Evolutionary conservation across 2,329 filamentous ascomycete genomes (phyloP).

Genomic region (Orbilia blumenaviensis): DNA sequence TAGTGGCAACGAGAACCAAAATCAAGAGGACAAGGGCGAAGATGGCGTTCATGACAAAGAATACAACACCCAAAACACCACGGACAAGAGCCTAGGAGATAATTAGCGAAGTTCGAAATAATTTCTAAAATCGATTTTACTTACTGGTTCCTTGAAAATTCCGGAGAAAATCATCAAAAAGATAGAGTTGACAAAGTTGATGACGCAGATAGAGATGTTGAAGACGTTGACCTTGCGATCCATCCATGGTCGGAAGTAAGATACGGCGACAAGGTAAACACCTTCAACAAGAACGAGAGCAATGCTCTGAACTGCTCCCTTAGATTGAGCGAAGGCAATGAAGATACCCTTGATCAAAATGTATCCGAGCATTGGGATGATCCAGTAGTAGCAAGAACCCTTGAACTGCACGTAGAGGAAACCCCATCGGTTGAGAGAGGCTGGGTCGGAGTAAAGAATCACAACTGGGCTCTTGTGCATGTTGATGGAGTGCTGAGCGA

Average conservation of each 20-base stretch:
- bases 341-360: constrained; percentile 89
- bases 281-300: constrained; percentile 85
- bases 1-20: constrained; percentile 79
- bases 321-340: constrained; percentile 79
- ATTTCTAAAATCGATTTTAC: constrained; percentile 58
- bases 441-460: constrained; percentile 95
- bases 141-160: constrained; percentile 81
- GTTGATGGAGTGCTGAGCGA: constrained; percentile 84
- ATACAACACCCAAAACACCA: constrained; percentile 85
- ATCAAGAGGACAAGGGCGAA: constrained; percentile 84
- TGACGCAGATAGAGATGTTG: constrained; percentile 88
- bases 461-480: constrained; percentile 98
- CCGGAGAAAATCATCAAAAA: constrained; percentile 89
- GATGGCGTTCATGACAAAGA: constrained; percentile 86
- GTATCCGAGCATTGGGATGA: constrained; percentile 80
- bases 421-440: constrained; percentile 94
- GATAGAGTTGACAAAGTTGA: constrained; percentile 91
- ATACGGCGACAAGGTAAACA: constrained; percentile 77
- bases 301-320: constrained; percentile 78
- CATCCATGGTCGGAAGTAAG: constrained; percentile 92
- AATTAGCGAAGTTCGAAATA: constrained; percentile 52
- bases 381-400: constrained; percentile 94
- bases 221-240: constrained; percentile 97
- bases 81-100: constrained; percentile 73
- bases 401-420: constrained; percentile 98